Base-by-base conservation (phyloP, 495 filamentous ascomycete species). In the Chaetomium cochliodes region DNA sequence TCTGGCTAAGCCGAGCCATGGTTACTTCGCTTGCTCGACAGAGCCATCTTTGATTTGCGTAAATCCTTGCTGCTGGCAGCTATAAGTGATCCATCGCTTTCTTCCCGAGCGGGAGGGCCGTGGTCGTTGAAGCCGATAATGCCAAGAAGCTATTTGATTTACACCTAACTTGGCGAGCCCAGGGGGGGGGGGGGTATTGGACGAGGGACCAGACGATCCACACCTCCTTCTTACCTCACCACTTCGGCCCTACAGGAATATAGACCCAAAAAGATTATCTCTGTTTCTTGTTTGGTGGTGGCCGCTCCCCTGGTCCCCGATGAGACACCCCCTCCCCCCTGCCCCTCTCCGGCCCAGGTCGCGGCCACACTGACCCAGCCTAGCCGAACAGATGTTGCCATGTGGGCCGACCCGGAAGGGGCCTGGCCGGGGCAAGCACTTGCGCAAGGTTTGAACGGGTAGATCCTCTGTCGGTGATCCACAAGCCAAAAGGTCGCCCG, bases 391-490 rank as follows among this genome's bases (percentile, higher is more conserved):
- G 60, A 64, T 73, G 70, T 52, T 70, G 65, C 63, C 66, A 73
- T 70, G 70, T 76, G 72, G 74, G 67, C 69, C 69, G 64, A 64
- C 65, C 65, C 69, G 69, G 64, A 68, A 67, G 63, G 28, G 64
- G 28, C 62, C 65, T 73, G 57, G 58, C 70, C 63, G 65, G 57
- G 56, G 62, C 28, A 30, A 30, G 28, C 49, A 63, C 39, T 64
- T 20, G 44, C 68, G 55, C 66, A 47, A 66, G 42, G 22, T 58
- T 66, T 60, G 62, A 61, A 66, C 67, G 70, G 68, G 68, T 70
- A 68, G 68, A 72, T 70, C 68, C 65, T 64, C 65, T 55, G 51
- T 56, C 59, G 33, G 51, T 50, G 54, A 58, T 53, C 68, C 62
- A 62, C 64, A 52, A 52, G 37, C 58, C 51, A 20, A 20, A 20